A percentile compares a stretch with the other conserved stretches of the same genome.
These are phyloP conservation scores for Eremothecium sinecaudum DNA, from an alignment of 1,139 yeast genomes.

Conservation along the genomic window DNA sequence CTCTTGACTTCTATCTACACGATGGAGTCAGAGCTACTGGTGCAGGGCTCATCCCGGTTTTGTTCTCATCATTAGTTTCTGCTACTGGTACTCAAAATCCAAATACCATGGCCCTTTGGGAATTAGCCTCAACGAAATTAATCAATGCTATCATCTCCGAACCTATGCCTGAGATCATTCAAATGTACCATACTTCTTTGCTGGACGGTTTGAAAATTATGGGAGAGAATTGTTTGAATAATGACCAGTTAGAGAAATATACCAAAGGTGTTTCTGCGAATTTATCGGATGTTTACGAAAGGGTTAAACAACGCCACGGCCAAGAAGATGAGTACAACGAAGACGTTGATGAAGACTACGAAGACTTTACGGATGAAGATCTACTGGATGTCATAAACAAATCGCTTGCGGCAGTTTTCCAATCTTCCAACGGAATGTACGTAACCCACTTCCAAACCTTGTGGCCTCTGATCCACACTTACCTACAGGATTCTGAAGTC, in stretches of 20 bases:
- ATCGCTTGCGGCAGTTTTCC: slow-evolving; percentile 66
- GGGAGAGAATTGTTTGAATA: slow-evolving; percentile 52
- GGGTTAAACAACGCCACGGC: slow-evolving; percentile 61
- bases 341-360: slow-evolving; percentile 65
- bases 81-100: slow-evolving; percentile 50
- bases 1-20: slow-evolving; percentile 81
- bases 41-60: slow-evolving; percentile 71
- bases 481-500: slow-evolving; percentile 55
- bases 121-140: slow-evolving; percentile 57
- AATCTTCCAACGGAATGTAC: slow-evolving; percentile 49
- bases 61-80: slow-evolving; percentile 57
- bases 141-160: slow-evolving; percentile 63
- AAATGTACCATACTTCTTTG: slow-evolving; percentile 66
- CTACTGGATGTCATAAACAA: slow-evolving; percentile 77
- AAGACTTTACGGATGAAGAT: slow-evolving; percentile 85
- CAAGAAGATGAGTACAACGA: slow-evolving; percentile 55
- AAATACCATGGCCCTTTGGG: slow-evolving; percentile 63
- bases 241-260: slow-evolving; percentile 48
- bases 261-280: slow-evolving; percentile 54
- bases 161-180: slow-evolving; percentile 75
- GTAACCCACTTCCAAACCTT: slow-evolving; percentile 54
- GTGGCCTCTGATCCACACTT: slow-evolving; percentile 47
- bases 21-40: slow-evolving; percentile 92
- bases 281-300: slow-evolving; percentile 56
- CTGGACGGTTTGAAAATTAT: slow-evolving; percentile 59